Conservation (phyloP, 352 stramenopile species). For the Globisporangium irregulare region DNA sequence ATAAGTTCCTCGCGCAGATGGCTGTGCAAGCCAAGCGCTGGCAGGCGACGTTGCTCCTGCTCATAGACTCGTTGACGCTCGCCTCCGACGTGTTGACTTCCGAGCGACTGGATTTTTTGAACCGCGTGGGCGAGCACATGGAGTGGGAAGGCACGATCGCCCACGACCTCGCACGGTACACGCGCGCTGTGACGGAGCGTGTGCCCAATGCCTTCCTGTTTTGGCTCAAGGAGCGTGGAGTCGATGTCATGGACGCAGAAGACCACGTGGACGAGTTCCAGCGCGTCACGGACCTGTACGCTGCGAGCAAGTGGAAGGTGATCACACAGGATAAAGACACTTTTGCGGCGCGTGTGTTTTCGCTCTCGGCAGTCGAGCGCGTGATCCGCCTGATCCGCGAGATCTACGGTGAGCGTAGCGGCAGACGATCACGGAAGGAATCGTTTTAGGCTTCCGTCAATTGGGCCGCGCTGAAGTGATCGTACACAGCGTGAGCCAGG, state of each 20-base stretch:
- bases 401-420: constrained; percentile 59
- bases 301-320: constrained; percentile 40
- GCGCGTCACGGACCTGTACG: constrained; percentile 28
- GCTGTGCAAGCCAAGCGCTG: constrained; percentile 71
- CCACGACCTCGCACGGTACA: constrained; percentile 72
- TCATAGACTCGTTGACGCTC: constrained; percentile 73
- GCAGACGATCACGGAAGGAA: constrained; percentile 39
- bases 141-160: constrained; percentile 84
- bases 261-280: constrained; percentile 55
- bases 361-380: constrained; percentile 51
- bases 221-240: constrained; percentile 52
- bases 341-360: constrained; percentile 40
- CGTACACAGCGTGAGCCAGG: background rate
- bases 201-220: constrained; percentile 77
- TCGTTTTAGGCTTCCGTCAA: constrained; percentile 33
- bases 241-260: constrained; percentile 25
- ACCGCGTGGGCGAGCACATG: constrained; percentile 76
- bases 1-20: constrained; percentile 58
- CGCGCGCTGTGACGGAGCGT: constrained; percentile 53
- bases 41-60: constrained; percentile 76
- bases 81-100: constrained; percentile 55
- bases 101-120: constrained; percentile 56
- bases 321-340: constrained; percentile 36
- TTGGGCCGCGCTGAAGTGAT: background rate
- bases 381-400: constrained; percentile 57